These are phyloP conservation scores for Lachancea sp. DNA, from an alignment of 805 yeast genomes.

Conservation along the genomic window DNA sequence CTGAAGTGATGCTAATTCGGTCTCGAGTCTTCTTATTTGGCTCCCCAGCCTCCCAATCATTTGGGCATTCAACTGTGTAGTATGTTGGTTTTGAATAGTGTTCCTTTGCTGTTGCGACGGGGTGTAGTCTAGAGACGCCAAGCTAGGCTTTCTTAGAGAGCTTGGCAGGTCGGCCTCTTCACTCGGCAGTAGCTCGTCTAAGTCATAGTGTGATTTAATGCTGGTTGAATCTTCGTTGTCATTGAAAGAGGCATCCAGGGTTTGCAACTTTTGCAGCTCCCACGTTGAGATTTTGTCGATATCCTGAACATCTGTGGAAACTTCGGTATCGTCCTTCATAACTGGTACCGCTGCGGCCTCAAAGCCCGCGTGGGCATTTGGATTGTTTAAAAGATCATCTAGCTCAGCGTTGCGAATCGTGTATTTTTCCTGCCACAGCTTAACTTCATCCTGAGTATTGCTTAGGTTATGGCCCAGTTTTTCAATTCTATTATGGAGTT, in stretches of 20 bases:
- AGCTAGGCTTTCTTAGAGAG: constrained; percentile 8
- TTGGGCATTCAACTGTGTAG: constrained; percentile 37
- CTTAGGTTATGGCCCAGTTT: constrained; percentile 17
- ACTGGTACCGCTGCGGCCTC: neutral
- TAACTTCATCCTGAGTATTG: constrained; percentile 26
- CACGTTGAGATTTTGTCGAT: constrained; percentile 5
- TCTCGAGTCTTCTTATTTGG: constrained; percentile 71
- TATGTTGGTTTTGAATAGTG: constrained; percentile 2
- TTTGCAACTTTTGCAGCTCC: constrained; percentile 5
- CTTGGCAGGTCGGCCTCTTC: constrained; percentile 24
- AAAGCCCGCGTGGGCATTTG: neutral
- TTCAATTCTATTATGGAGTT: constrained; percentile 25
- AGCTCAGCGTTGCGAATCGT: constrained; percentile 23
- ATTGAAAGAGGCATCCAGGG: neutral
- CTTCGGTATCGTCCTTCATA: neutral
- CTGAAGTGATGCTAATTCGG: constrained; percentile 59
- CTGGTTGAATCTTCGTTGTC: neutral
- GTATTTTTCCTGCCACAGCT: constrained; percentile 23
- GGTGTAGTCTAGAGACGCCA: constrained; percentile 8
- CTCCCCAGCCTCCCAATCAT: constrained; percentile 68
- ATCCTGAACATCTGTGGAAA: neutral
- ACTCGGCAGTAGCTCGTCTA: constrained; percentile 20
- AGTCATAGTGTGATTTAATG: constrained; percentile 3
- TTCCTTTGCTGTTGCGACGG: constrained; percentile 7
- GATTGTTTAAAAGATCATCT: constrained; percentile 8